Percentiles rank a stretch among this genome's conserved stretches.
phyloP scores from a whole-genome alignment of 768 basidiomycete genomes.

The Tulasnella sp. region DNA sequence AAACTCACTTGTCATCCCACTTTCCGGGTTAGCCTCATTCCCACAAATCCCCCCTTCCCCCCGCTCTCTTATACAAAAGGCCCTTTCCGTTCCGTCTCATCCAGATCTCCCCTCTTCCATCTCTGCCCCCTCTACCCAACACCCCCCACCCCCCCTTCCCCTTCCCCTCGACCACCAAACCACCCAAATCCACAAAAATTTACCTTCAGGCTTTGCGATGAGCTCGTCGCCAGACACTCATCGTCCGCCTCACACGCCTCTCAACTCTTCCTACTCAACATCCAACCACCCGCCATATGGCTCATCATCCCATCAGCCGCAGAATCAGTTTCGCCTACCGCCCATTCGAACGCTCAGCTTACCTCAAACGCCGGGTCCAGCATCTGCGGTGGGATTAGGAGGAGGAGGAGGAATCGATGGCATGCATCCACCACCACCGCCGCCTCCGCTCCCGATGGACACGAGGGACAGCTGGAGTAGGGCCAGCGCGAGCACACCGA shows the following conservation, averaged over 20 bases:
- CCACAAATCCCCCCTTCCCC: neutral
- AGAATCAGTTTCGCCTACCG: neutral
- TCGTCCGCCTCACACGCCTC: neutral
- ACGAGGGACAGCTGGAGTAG: neutral
- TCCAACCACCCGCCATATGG: neutral
- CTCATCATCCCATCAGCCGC: neutral
- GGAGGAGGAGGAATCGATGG: neutral
- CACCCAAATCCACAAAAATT: no score
- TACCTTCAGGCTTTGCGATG: no score
- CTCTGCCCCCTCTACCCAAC: neutral
- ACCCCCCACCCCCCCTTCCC: neutral
- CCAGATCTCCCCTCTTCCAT: neutral
- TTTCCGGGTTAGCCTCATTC: neutral
- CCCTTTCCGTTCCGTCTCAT: neutral
- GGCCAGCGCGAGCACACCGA: neutral
- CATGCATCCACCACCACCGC: neutral
- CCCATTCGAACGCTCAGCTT: neutral
- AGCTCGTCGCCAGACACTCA: neutral
- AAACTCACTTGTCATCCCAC: neutral
- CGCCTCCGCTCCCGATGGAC: neutral
- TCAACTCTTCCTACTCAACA: neutral
- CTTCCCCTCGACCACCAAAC: neutral
- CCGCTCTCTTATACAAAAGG: conserved; percentile 2
- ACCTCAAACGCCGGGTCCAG: neutral
- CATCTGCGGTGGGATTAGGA: neutral